A percentile compares a stretch with the other conserved stretches of the same genome.
These are phyloP conservation scores for Helichrysum umbraculigerum DNA, from an alignment of 129 eudicot species.

Conservation along the genomic window DNA sequence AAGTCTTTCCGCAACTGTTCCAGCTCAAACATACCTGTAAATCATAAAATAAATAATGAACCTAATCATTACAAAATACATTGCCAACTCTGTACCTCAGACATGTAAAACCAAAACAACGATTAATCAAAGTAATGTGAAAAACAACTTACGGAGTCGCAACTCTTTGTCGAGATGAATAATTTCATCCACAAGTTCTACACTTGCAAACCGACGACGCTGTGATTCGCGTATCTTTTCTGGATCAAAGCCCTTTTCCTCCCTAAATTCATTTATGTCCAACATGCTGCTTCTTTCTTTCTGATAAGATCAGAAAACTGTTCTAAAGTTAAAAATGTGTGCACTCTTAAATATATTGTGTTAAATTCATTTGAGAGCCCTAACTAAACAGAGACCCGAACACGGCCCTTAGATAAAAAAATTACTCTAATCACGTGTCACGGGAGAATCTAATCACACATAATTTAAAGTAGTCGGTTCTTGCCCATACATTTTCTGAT, in stretches of 20 bases:
- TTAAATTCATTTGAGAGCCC: no score
- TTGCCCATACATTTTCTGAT: no score
- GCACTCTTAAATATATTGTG: background rate
- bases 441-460: no score
- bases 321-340: background rate
- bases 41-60: background rate
- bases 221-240: constrained; percentile 83
- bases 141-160: constrained; percentile 52
- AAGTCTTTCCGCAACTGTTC: constrained; percentile 66
- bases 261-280: constrained; percentile 83
- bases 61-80: background rate
- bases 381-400: no score
- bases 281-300: constrained; percentile 26
- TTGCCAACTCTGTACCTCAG: background rate
- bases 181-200: constrained; percentile 73
- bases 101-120: background rate
- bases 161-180: constrained; percentile 71
- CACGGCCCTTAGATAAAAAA: background rate
- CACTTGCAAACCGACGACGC: constrained; percentile 69
- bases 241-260: constrained; percentile 75
- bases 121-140: constrained; percentile 9
- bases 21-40: constrained; percentile 75
- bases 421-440: background rate
- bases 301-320: constrained; percentile 15
- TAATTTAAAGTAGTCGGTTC: no score